phyloP scores from a whole-genome alignment of 1,284 basidiomycete species.

The Cryptococcus jaspeensis region DNA sequence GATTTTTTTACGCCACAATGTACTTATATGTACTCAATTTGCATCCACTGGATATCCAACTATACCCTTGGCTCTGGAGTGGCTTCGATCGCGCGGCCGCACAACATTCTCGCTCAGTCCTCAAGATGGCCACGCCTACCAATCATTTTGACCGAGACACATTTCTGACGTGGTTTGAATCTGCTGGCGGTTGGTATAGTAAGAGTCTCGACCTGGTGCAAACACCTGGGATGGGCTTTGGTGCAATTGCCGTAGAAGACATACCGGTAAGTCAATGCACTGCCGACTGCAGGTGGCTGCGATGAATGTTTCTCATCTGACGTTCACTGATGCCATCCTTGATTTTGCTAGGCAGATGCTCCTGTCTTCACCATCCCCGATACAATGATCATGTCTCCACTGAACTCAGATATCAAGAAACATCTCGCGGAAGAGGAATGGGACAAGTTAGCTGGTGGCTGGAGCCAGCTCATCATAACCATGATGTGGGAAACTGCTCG shows the following conservation, averaged over 20 bases:
- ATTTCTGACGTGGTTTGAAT: slow-evolving; percentile 31
- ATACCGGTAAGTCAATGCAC: slow-evolving; percentile 48
- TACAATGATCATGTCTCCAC: slow-evolving; percentile 70
- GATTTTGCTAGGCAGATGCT: slow-evolving; percentile 25
- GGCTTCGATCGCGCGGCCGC: no score
- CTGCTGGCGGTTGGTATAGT: slow-evolving; percentile 41
- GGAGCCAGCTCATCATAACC: slow-evolving; percentile 83
- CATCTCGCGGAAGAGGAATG: slow-evolving; percentile 60
- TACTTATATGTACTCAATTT: no score
- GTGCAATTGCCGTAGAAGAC: slow-evolving; percentile 40
- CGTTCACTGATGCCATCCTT: neutral
- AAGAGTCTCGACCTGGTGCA: slow-evolving; percentile 28
- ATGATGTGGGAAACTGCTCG: slow-evolving; percentile 89
- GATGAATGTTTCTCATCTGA: no score
- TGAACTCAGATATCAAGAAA: slow-evolving; percentile 61
- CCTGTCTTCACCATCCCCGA: slow-evolving; percentile 81
- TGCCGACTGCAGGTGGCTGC: neutral
- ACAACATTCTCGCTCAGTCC: no score
- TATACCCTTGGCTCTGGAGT: no score
- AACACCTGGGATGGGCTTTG: slow-evolving; percentile 45
- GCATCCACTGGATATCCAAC: no score
- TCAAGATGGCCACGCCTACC: neutral
- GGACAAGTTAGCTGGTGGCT: slow-evolving; percentile 67
- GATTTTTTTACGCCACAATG: no score
- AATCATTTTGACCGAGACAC: slow-evolving; percentile 11